A percentile compares a stretch with the other conserved stretches of the same genome.
Evolutionary conservation across 345 rosid species (phyloP).

Genomic region (Populus ilicifolia): DNA sequence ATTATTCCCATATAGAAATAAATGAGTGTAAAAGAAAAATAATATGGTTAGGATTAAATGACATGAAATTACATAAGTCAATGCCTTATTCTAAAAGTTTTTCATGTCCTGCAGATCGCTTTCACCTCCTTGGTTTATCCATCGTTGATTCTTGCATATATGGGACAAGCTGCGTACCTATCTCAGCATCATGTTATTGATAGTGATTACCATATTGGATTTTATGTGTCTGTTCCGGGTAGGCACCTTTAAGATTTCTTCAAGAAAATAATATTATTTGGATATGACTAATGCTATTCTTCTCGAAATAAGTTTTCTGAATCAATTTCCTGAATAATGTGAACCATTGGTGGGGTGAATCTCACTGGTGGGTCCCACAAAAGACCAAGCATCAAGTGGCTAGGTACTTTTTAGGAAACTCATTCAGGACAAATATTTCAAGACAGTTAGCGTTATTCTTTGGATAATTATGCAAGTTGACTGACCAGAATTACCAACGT

Average conservation of each 20-base stretch:
- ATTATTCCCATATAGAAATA: not conserved
- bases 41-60: not conserved
- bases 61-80: not conserved
- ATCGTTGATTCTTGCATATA: constrained; percentile 79
- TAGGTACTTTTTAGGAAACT: not conserved
- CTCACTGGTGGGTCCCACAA: too few relatives aligned
- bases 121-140: constrained; percentile 89
- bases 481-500: constrained; percentile 7
- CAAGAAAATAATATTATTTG: constrained; percentile 9
- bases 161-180: constrained; percentile 95
- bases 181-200: constrained; percentile 56
- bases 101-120: constrained; percentile 62
- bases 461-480: not conserved
- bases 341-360: too few relatives aligned
- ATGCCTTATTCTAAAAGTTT: constrained; percentile 4
- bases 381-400: not conserved
- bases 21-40: not conserved
- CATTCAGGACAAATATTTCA: not conserved
- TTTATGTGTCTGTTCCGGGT: constrained; percentile 94
- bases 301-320: not conserved
- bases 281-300: not conserved
- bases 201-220: constrained; percentile 48
- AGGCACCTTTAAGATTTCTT: constrained; percentile 19
- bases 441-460: not conserved
- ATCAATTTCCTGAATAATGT: not conserved